These are phyloP conservation scores for Mangifera indica DNA, from an alignment of 345 rosid species.

Conservation along the genomic window DNA sequence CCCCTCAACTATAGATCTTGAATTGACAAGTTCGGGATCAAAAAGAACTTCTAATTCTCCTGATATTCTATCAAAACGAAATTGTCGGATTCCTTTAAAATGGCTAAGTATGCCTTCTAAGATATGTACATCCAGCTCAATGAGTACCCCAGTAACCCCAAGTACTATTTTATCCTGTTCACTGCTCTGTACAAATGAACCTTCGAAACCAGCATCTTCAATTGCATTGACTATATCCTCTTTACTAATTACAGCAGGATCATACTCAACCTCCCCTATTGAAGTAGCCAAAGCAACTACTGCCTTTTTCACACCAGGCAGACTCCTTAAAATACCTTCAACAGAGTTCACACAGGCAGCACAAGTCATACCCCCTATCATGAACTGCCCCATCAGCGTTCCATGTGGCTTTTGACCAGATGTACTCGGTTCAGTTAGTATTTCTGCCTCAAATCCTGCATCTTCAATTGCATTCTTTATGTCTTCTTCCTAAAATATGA, in stretches of 20 bases:
- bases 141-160: conserved; percentile 59
- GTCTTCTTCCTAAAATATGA: conserved; percentile 68
- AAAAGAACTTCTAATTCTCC: conserved; percentile 78
- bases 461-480: conserved; percentile 92
- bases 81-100: conserved; percentile 74
- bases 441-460: conserved; percentile 99
- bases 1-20: conserved; percentile 80
- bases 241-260: conserved; percentile 69
- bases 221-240: conserved; percentile 85
- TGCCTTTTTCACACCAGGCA: conserved; percentile 90
- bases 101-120: conserved; percentile 63
- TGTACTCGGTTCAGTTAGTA: conserved; percentile 55
- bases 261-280: conserved; percentile 96
- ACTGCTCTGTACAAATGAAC: conserved; percentile 87
- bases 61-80: conserved; percentile 55
- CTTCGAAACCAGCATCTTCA: conserved; percentile 97
- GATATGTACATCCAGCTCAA: conserved; percentile 66
- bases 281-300: conserved; percentile 93
- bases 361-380: conserved; percentile 98
- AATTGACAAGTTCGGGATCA: conserved; percentile 81
- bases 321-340: conserved; percentile 78
- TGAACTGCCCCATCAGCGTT: conserved; percentile 73
- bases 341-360: conserved; percentile 96
- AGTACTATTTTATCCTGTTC: conserved; percentile 80
- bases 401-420: conserved; percentile 42